A percentile compares a stretch with the other conserved stretches of the same genome.
Conservation (phyloP, 1,284 basidiomycete species). For the Ganoderma meredithae region DNA sequence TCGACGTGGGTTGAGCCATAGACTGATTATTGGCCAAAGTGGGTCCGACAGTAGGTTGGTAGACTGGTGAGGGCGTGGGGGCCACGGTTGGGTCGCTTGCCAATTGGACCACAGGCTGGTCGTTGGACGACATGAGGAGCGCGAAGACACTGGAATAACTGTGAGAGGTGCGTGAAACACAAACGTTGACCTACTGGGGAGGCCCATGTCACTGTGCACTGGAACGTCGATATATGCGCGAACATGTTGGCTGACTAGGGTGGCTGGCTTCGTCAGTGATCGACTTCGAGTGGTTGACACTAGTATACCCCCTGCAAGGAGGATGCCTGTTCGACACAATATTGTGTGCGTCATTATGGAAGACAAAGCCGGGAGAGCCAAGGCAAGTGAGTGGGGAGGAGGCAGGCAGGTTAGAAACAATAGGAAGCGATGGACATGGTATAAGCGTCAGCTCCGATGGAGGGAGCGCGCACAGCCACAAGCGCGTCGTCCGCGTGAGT, state of each 20-base stretch:
- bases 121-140: constrained; percentile 13
- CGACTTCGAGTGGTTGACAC: neutral
- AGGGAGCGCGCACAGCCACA: constrained; percentile 34
- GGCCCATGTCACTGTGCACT: too few species aligned
- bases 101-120: constrained; percentile 6
- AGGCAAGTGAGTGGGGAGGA: neutral
- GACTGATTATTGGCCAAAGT: neutral
- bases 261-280: constrained; percentile 1
- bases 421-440: neutral
- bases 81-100: neutral
- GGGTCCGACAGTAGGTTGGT: neutral
- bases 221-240: neutral
- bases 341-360: neutral
- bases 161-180: neutral
- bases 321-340: neutral
- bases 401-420: neutral
- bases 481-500: constrained; percentile 33
- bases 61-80: neutral
- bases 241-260: neutral
- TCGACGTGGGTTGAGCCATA: constrained; percentile 2
- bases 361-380: neutral
- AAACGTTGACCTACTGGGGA: neutral
- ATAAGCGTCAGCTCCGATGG: neutral
- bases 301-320: neutral
- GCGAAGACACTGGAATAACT: neutral